phyloP scores from a whole-genome alignment of 345 rosid species.

The Lepidium sativum region DNA sequence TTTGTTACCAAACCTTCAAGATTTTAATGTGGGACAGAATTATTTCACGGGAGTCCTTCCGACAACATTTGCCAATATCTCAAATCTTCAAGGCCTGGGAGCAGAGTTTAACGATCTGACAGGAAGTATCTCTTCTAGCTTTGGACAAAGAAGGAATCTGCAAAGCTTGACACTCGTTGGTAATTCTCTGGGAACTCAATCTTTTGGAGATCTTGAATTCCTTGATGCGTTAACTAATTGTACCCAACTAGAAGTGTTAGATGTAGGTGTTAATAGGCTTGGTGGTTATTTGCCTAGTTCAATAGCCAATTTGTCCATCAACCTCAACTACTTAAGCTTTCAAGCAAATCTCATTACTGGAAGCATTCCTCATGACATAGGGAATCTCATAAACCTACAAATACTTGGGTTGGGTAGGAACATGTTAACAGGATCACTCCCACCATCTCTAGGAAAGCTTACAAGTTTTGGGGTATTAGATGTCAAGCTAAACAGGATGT shows the following conservation, averaged over 20 bases:
- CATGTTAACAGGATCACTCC: background rate
- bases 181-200: background rate
- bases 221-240: background rate
- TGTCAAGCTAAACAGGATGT: background rate
- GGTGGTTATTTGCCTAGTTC: background rate
- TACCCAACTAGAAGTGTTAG: background rate
- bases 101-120: background rate
- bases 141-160: background rate
- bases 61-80: background rate
- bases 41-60: background rate
- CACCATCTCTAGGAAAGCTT: constrained; percentile 5
- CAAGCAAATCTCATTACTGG: background rate
- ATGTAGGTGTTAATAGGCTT: background rate
- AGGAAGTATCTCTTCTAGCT: background rate
- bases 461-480: background rate
- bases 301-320: background rate
- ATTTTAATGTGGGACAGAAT: background rate
- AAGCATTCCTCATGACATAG: background rate
- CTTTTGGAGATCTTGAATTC: background rate
- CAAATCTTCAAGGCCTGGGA: background rate
- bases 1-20: background rate
- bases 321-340: background rate
- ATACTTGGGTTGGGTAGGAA: background rate
- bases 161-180: fast-evolving
- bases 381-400: background rate